Evolutionary conservation across 345 rosid genomes (phyloP), one percentile per base, ranked within the genome.

Genomic region (Arabidopsis suecica): DNA sequence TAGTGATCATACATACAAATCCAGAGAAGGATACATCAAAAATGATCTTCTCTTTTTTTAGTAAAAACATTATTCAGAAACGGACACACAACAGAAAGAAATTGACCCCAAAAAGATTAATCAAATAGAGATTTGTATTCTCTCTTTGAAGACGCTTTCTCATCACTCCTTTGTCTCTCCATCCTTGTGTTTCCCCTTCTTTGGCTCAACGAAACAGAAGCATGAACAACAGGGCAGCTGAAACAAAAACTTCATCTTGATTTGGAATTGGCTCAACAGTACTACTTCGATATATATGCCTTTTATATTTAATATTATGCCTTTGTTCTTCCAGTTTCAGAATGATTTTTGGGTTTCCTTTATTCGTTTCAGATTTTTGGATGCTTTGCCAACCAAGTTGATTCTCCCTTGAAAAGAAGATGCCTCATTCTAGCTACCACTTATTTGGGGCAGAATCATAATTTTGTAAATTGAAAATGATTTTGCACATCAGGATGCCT

Each of bases 171-270:
- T 81, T 6, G 36, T 71, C 51, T 78, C 83, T 56, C 76, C 79
- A 45, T 82, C 85, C 67, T 81, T 83, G 73, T 82, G 80, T 79
- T 81, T 86, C 33, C 49, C 56, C 55, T 80, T 84, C 81, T 86
- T 83, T 74, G 84, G 8, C 83, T 85, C 78, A 75, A 84, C 38
- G 78, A 80, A 82, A 78, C 91, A 89, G 40, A 75, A 75, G 68
- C 79, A 75, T 2, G 79, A 75, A 12, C 79, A 75, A 51, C 88
- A 87, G 9, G 88, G 90, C 55, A 87, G 75, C 73, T 84, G 84
- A 62, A 89, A 61, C 78, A 82, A 54, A 80, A 86, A 80, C 87
- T 87, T 86, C 94, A 89, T 87, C 47, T 77, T 68, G 66, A 72
- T 63, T 63, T 42, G 38, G 63, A 16, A 44, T 20, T 41, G 47